Evolutionary conservation across 208 protist species (phyloP).

Genomic region (Willaertia magna): DNA sequence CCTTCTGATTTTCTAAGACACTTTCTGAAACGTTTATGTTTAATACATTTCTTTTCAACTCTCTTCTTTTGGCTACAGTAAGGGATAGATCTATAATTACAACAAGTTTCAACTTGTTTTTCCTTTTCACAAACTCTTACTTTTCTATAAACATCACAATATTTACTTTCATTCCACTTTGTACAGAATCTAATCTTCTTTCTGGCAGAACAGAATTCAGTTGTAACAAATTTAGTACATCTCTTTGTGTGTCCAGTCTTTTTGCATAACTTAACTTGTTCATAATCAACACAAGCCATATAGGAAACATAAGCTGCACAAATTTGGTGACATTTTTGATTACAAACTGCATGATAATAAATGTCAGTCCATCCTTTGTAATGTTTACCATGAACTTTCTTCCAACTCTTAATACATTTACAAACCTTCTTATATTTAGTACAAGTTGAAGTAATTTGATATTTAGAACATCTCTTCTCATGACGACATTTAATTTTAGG

Average conservation of each 20-base stretch:
- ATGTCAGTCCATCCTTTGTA: not conserved
- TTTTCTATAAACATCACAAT: not conserved
- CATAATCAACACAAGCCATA: not conserved
- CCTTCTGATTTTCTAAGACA: not conserved
- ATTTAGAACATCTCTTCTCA: not conserved
- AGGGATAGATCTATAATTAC: not conserved
- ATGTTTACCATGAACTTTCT: not conserved
- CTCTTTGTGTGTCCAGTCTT: not conserved
- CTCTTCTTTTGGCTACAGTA: not conserved
- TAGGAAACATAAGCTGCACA: not conserved
- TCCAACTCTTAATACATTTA: not conserved
- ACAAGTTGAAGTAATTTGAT: not conserved
- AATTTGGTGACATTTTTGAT: not conserved
- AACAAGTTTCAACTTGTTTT: not conserved
- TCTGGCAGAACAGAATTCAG: not conserved
- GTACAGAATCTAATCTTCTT: not conserved
- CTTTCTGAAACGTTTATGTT: not conserved
- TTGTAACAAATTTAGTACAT: not conserved
- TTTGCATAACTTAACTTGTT: not conserved
- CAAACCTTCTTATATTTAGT: not conserved
- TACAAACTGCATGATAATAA: not conserved
- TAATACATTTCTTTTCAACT: not conserved
- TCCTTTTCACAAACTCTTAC: not conserved
- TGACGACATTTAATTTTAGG: not conserved
- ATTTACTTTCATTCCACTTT: not conserved